Evolutionary conservation across 2,329 filamentous ascomycete genomes (phyloP).

Genomic region (Xylaria polymorpha): DNA sequence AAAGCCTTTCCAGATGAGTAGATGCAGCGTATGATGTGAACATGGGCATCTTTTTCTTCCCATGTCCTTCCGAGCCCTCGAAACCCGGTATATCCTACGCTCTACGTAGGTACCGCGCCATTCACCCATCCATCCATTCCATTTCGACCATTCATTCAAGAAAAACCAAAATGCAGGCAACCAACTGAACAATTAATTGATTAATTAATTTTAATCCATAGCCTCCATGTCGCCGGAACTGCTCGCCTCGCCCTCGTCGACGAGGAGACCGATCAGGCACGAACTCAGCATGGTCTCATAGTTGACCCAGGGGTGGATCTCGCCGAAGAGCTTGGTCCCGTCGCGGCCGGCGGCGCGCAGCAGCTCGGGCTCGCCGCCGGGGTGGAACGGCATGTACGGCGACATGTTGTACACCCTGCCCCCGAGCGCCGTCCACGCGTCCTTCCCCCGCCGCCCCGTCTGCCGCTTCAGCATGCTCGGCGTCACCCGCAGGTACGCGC

Average conservation of each 20-base stretch:
- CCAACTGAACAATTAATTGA: conserved; percentile 46
- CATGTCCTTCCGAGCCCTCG: not conserved
- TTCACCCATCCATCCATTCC: not conserved
- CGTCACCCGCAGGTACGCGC: conserved; percentile 77
- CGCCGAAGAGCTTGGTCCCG: conserved; percentile 71
- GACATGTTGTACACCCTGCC: conserved; percentile 95
- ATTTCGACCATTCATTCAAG: not conserved
- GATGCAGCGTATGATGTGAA: not conserved
- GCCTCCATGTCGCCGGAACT: conserved; percentile 61
- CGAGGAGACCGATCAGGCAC: conserved; percentile 72
- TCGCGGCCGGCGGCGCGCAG: conserved; percentile 71
- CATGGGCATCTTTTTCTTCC: not conserved
- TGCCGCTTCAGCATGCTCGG: conserved; percentile 81
- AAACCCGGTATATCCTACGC: not conserved
- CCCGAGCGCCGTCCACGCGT: conserved; percentile 90
- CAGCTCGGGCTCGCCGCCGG: conserved; percentile 83
- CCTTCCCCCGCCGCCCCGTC: conserved; percentile 84
- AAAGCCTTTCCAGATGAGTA: not conserved
- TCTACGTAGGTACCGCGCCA: not conserved
- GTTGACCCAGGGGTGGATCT: conserved; percentile 78
- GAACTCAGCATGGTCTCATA: conserved; percentile 75
- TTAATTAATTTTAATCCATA: conserved; percentile 65
- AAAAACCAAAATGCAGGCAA: not conserved
- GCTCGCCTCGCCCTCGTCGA: conserved; percentile 62
- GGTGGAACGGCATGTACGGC: conserved; percentile 90